These are phyloP conservation scores for Tolypocladium inflatum DNA, from an alignment of 2,329 filamentous ascomycete species.

Conservation along the genomic window DNA sequence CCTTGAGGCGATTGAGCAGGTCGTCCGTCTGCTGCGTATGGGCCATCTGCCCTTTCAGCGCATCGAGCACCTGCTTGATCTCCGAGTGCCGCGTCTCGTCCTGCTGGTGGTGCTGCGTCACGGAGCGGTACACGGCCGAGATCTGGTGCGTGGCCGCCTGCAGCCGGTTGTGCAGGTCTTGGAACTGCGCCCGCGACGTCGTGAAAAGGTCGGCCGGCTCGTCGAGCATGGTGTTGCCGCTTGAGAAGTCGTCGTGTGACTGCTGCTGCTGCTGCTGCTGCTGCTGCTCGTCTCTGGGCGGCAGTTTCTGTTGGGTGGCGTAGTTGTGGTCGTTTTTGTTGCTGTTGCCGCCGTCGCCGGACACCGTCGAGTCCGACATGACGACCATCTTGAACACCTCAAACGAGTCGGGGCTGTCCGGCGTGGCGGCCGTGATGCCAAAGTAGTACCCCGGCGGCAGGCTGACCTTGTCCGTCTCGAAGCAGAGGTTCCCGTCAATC, in stretches of 20 bases:
- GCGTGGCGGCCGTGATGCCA: constrained; percentile 78
- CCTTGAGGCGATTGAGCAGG: constrained; percentile 35
- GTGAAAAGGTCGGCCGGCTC: constrained; percentile 35
- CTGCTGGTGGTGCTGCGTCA: constrained; percentile 39
- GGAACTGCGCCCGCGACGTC: constrained; percentile 56
- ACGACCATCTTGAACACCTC: constrained; percentile 84
- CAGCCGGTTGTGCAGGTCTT: constrained; percentile 76
- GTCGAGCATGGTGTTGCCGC: constrained; percentile 31
- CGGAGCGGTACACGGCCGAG: constrained; percentile 48
- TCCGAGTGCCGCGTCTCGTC: constrained; percentile 50
- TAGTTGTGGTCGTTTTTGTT: constrained; percentile 4
- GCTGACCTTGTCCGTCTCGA: constrained; percentile 69
- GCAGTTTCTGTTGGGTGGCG: constrained; percentile 10
- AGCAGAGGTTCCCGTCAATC: constrained; percentile 73
- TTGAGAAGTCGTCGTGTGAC: neutral
- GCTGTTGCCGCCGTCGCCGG: constrained; percentile 5
- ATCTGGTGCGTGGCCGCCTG: constrained; percentile 64
- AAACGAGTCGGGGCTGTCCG: constrained; percentile 88
- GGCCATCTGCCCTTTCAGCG: constrained; percentile 36
- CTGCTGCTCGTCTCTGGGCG: constrained; percentile 20
- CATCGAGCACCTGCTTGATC: constrained; percentile 35
- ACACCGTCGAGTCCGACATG: constrained; percentile 40
- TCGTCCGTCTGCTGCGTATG: constrained; percentile 33
- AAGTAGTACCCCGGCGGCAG: constrained; percentile 77
- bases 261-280: constrained; percentile 21